These are phyloP conservation scores for Aspergillus coremiiformis DNA, from an alignment of 495 filamentous ascomycete species.

Conservation along the genomic window DNA sequence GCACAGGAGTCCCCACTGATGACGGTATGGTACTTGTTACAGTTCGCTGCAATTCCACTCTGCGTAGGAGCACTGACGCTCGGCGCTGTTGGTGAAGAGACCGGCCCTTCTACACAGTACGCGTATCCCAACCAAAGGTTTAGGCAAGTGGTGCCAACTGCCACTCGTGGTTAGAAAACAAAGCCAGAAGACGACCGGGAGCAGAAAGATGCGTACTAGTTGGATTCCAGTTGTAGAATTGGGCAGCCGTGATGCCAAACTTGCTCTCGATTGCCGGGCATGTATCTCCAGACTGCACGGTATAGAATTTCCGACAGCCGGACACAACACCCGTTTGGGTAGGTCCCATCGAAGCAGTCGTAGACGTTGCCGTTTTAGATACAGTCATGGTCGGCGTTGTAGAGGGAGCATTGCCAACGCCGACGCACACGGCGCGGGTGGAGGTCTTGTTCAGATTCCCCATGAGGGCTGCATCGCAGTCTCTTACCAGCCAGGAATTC, in stretches of 20 bases:
- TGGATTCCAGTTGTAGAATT: conserved; percentile 34
- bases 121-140: conserved; percentile 38
- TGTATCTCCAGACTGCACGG: conserved; percentile 33
- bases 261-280: conserved; percentile 32
- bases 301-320: conserved; percentile 37
- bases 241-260: conserved; percentile 18
- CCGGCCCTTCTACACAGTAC: conserved; percentile 24
- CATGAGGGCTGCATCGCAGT: too few relatives aligned
- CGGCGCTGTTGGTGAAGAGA: background rate
- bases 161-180: too few relatives aligned
- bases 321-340: background rate
- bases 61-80: background rate
- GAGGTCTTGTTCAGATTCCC: too few relatives aligned
- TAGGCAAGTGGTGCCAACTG: conserved; percentile 24
- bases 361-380: too few relatives aligned
- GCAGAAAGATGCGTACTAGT: conserved; percentile 6
- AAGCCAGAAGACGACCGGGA: too few relatives aligned
- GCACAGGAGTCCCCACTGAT: conserved; percentile 25
- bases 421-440: too few relatives aligned
- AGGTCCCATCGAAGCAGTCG: too few relatives aligned
- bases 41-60: conserved; percentile 16
- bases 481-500: too few relatives aligned
- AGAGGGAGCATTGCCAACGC: too few relatives aligned
- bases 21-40: conserved; percentile 30
- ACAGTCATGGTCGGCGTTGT: too few relatives aligned